Conservation (phyloP, 176 grass and related monocot species). For the Metroxylon sagu region DNA sequence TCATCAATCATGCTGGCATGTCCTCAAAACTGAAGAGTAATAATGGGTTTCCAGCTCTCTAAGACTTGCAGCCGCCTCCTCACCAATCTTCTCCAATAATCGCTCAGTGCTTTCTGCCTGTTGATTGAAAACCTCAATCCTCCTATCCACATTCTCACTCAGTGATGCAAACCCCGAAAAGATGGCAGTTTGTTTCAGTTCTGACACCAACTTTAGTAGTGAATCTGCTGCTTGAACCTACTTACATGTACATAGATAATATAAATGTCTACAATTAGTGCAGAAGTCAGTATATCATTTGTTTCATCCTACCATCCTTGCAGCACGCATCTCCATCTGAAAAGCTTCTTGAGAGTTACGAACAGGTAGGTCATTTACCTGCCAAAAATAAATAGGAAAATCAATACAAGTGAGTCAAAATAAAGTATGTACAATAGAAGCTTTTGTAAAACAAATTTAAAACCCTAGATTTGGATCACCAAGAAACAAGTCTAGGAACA, state of each 20-base stretch:
- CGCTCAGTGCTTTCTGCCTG: conserved; percentile 62
- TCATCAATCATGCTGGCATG: conserved; percentile 30
- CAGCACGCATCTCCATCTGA: conserved; percentile 61
- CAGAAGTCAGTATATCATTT: no score
- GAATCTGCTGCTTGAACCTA: conserved; percentile 82
- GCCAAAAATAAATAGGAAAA: neutral
- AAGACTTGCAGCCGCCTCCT: conserved; percentile 73
- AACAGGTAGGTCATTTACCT: conserved; percentile 82
- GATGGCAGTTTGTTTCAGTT: conserved; percentile 88
- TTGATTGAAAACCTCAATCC: conserved; percentile 50
- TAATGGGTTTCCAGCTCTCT: conserved; percentile 92
- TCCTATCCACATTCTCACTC: conserved; percentile 80
- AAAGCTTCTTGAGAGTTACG: conserved; percentile 55
- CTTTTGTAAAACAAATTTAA: neutral
- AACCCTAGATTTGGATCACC: neutral
- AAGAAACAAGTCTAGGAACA: neutral
- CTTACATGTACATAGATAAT: conserved; percentile 7
- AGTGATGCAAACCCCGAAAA: conserved; percentile 83
- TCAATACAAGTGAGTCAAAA: neutral
- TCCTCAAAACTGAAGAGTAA: conserved; percentile 56
- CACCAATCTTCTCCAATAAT: conserved; percentile 71
- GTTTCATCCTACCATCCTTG: conserved; percentile 21
- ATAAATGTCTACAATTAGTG: neutral
- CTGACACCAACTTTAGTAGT: conserved; percentile 69
- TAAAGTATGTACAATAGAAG: conserved; percentile 1